Evolutionary conservation across 164 flowering plant species (phyloP).

Genomic region (Litsea cubeba): DNA sequence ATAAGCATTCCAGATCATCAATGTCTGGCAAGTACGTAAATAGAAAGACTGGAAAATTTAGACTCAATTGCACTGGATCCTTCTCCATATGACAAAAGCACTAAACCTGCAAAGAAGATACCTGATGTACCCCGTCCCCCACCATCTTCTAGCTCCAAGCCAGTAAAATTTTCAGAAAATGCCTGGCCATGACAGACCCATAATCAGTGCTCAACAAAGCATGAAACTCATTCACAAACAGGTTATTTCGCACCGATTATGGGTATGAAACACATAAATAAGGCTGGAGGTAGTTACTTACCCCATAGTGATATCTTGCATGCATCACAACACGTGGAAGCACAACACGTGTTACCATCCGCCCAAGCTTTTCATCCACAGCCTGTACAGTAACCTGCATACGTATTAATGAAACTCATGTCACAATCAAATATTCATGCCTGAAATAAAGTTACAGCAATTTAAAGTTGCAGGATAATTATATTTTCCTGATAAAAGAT

Average conservation of each 20-base stretch:
- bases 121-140: constrained; percentile 99
- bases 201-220: constrained; percentile 7
- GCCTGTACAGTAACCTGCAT: constrained; percentile 73
- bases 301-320: constrained; percentile 91
- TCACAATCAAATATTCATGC: neutral
- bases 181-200: constrained; percentile 46
- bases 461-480: neutral
- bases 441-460: neutral
- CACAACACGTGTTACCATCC: constrained; percentile 89
- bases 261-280: neutral
- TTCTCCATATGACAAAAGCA: neutral
- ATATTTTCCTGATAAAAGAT: neutral
- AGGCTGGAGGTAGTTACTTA: constrained; percentile 16
- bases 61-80: neutral
- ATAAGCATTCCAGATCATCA: neutral
- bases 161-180: constrained; percentile 84
- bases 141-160: constrained; percentile 97
- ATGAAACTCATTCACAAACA: neutral
- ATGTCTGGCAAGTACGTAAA: neutral
- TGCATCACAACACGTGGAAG: constrained; percentile 98
- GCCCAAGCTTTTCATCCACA: constrained; percentile 93
- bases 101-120: constrained; percentile 19
- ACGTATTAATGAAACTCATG: neutral
- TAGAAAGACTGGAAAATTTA: neutral
- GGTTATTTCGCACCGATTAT: neutral